phyloP scores from a whole-genome alignment of 2,329 filamentous ascomycete species.

The Aureobasidium leucospermi region DNA sequence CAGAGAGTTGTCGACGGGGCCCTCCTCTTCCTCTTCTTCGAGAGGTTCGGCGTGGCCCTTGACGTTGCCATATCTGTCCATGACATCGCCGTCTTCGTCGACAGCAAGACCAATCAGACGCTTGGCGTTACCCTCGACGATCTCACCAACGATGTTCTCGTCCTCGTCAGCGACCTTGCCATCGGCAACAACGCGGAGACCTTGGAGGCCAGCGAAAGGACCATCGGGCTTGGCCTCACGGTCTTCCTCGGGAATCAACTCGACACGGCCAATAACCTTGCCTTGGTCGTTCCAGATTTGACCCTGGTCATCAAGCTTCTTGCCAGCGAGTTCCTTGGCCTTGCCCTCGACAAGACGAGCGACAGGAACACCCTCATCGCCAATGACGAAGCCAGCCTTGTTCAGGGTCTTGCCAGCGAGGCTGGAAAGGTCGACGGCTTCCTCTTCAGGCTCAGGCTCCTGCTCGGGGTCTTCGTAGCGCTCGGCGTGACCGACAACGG shows the following conservation, averaged over 20 bases:
- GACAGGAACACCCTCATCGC: constrained; percentile 43
- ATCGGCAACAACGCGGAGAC: constrained; percentile 40
- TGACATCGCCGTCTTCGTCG: constrained; percentile 56
- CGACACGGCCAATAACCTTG: constrained; percentile 59
- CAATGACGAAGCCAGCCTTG: constrained; percentile 45
- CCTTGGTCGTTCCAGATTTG: constrained; percentile 67
- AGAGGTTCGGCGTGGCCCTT: constrained; percentile 54
- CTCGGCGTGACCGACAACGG: constrained; percentile 45
- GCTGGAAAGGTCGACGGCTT: constrained; percentile 37
- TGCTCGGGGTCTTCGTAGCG: constrained; percentile 59
- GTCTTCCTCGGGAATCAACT: constrained; percentile 62
- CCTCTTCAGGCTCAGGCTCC: constrained; percentile 42
- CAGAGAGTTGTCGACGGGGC: constrained; percentile 37
- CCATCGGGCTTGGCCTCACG: constrained; percentile 44
- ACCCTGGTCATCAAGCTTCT: constrained; percentile 64
- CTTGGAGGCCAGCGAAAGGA: constrained; percentile 43
- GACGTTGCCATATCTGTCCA: constrained; percentile 55
- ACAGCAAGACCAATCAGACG: constrained; percentile 52
- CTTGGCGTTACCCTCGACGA: constrained; percentile 53
- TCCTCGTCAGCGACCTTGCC: constrained; percentile 45
- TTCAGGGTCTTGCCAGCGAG: constrained; percentile 42
- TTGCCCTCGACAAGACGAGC: constrained; percentile 63
- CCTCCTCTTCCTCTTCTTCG: constrained; percentile 37
- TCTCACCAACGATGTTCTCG: constrained; percentile 44
- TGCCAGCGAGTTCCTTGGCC: constrained; percentile 54